Evolutionary conservation across 116 monocot species (phyloP), one percentile per base, ranked within the genome.

Genomic region (Cymodocea nodosa): DNA sequence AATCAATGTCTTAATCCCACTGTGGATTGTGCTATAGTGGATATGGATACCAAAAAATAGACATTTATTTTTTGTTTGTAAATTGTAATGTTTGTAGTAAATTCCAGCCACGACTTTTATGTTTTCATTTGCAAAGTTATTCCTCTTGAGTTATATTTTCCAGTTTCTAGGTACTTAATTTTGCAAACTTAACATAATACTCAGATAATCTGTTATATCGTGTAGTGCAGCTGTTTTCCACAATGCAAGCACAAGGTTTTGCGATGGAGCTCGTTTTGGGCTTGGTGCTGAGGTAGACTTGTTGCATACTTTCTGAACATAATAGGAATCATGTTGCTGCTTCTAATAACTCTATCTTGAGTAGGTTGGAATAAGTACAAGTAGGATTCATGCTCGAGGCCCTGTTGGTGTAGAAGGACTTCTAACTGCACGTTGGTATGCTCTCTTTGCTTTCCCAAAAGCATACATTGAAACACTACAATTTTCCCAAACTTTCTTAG

Each of bases 181-280:
- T 44, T 44, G 9, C 1, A 12, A 44, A 44, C 44, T 10, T 10
- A 44, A 10, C 16, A 60, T 15, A 35, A 11, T 7, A 30, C 30
- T n/a, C 35, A 19, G 35, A 4, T 10, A 12, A 44, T 44, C 44
- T 44, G 44, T 25, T 62, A 35, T 39, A 17, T 16, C 56, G 61
- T 19, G 37, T 72, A 95, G 97, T 88, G 97, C 97, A 74, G 97
- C 97, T 30, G 91, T 97, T 24, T 97, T 97, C 66, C 87, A 85
- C 74, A 97, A 97, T 78, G 91, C 91, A 71, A 97, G 97, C 75
- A 87, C 97, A 54, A 85, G 97, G 15, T 97, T 97, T 70, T 97
- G 90, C 82, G 97, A 97, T 84, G 97, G 97, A 16, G 87, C 91
- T 76, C 97, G 97, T 60, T 97, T 97, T 82, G 97, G 97, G 15